phyloP scores from a whole-genome alignment of 805 yeast genomes.

The Starmerella geochares region DNA sequence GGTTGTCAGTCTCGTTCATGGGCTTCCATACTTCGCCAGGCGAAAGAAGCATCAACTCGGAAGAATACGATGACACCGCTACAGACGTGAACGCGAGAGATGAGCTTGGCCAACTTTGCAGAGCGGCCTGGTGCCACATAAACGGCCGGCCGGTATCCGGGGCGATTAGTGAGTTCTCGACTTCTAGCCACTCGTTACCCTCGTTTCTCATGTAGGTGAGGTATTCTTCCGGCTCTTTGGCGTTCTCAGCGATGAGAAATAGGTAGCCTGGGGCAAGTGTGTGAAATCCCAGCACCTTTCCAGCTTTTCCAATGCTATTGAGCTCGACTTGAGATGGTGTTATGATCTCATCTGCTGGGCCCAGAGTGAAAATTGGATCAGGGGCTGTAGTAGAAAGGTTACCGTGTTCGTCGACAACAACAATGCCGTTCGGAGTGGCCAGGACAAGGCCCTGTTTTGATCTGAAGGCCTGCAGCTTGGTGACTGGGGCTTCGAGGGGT shows the following conservation, averaged over 20 bases:
- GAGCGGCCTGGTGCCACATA: slow-evolving; percentile 15
- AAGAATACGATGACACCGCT: slow-evolving; percentile 20
- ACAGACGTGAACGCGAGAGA: slow-evolving; percentile 4
- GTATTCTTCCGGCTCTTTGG: slow-evolving; percentile 7
- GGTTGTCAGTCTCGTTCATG: slow-evolving; percentile 14
- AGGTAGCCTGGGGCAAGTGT: not conserved
- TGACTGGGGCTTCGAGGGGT: not conserved
- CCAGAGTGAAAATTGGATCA: not conserved
- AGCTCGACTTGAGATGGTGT: not conserved
- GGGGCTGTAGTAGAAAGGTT: not conserved
- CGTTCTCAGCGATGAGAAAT: slow-evolving; percentile 1
- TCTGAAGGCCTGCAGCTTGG: not conserved
- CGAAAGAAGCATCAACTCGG: slow-evolving; percentile 14
- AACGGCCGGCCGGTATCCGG: slow-evolving; percentile 8
- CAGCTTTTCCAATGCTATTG: not conserved
- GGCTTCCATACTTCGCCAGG: slow-evolving; percentile 2
- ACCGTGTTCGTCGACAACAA: not conserved
- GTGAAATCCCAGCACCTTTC: not conserved
- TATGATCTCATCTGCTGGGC: not conserved
- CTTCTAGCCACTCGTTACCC: slow-evolving; percentile 10
- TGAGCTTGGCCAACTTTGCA: slow-evolving; percentile 8
- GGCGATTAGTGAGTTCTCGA: not conserved
- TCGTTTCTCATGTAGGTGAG: not conserved
- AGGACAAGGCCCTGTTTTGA: slow-evolving; percentile 3
- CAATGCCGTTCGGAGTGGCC: not conserved